Evolutionary conservation across 2,329 filamentous ascomycete genomes (phyloP).

Genomic region (Lasiodiplodia hormozganensis): DNA sequence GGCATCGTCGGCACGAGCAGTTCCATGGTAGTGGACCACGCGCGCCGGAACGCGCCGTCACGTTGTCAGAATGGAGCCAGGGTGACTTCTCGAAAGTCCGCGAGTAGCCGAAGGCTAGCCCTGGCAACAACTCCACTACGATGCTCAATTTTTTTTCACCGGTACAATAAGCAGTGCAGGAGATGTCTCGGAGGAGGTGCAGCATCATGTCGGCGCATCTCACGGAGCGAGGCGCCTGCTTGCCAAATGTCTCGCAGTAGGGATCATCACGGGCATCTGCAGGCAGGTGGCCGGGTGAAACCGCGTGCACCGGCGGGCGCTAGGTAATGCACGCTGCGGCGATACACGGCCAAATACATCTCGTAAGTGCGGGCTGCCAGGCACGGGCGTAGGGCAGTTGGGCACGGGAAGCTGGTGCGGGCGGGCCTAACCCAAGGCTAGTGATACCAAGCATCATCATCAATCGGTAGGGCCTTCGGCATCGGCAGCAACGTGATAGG

Average conservation of each 20-base stretch:
- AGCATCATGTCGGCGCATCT: constrained; percentile 1
- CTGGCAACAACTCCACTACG: background rate
- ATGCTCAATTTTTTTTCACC: constrained; percentile 2
- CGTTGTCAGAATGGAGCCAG: constrained; percentile 15
- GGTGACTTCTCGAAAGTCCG: constrained; percentile 11
- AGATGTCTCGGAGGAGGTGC: constrained; percentile 14
- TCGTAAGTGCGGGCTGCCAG: constrained; percentile 2
- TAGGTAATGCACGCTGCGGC: constrained; percentile 19
- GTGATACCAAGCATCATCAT: constrained; percentile 1
- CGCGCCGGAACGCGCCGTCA: constrained; percentile 17
- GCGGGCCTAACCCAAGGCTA: constrained; percentile 1
- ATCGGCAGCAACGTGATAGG: background rate
- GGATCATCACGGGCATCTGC: background rate
- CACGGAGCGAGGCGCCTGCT: background rate
- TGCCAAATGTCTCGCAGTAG: background rate
- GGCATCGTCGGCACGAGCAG: background rate
- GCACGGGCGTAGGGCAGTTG: constrained; percentile 9
- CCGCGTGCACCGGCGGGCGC: constrained; percentile 8
- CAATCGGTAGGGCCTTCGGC: constrained; percentile 16
- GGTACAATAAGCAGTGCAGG: background rate
- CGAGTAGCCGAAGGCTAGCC: constrained; percentile 6
- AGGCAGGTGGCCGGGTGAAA: constrained; percentile 15
- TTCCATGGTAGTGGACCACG: background rate
- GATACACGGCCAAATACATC: background rate
- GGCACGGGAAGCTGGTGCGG: constrained; percentile 9